Base-by-base conservation (phyloP, 23 red algal genomes). In the Agarophyton chilense region DNA sequence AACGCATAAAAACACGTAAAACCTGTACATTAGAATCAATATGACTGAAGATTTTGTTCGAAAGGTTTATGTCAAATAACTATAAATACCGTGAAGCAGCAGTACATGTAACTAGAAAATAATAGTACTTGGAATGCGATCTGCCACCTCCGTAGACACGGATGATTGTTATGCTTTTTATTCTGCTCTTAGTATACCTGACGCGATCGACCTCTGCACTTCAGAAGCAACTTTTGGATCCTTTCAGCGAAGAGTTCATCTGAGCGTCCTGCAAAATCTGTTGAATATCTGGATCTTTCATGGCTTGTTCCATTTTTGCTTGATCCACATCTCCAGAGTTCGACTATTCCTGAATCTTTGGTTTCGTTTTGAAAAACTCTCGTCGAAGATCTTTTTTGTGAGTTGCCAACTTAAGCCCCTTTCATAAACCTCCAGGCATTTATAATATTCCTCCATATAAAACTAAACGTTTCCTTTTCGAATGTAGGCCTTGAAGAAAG, bases 261-360 rank as follows among this genome's bases (percentile, higher is more conserved):
- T 90, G 74, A 26, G 97, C 90, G 57, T 99, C 97, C 36, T 92
- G 93, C 45, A 99, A 76, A 83, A 99, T 99, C 81, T 81, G 18
- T 68, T 99, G 97, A 85, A 99, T 99, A 50, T 99, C 97, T 22
- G 97, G 97, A 73, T 99, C 97, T 32, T 91, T 78, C 93, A 99
- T 90, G 10, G 97, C 97, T 34, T 92, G 93, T 46, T 99, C 84
- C 45, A 90, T 87, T 53, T 92, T 90, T 24, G 72, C 97, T 56
- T 95, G 81, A 75, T 99, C 97, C 2, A 83, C 87, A 43, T 96
- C 94, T 38, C 86, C 95, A 28, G 83, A 90, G 46, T 51, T 90
- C 45, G 93, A 82, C 54, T 92, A 87, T 78, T 91, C 80, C 60
- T 91, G 86, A 44, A 99, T 94, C 61, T 92, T 90, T 44, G 77